Conservation (phyloP, 2,329 filamentous ascomycete genomes). For the Endothia cerciana region DNA sequence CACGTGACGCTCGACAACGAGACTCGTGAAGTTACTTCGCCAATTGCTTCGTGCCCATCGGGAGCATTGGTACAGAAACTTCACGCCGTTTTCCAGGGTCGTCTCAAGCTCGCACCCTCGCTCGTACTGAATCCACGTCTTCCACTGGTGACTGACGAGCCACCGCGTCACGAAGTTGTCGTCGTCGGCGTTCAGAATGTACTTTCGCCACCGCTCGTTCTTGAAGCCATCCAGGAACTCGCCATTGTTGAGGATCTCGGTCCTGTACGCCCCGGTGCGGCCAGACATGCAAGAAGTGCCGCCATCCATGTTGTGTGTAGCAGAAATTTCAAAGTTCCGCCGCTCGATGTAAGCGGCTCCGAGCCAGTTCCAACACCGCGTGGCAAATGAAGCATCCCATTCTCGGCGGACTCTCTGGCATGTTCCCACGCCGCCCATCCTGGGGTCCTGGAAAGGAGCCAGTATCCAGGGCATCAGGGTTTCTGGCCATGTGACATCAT, state of each 20-base stretch:
- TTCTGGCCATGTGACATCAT: constrained; percentile 90
- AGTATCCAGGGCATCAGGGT: constrained; percentile 90
- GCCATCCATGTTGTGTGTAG: constrained; percentile 91
- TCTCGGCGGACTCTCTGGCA: constrained; percentile 83
- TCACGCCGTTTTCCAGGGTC: constrained; percentile 84
- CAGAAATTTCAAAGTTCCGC: constrained; percentile 95
- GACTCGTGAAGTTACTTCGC: constrained; percentile 92
- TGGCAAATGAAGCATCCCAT: constrained; percentile 59
- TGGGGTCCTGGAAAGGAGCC: constrained; percentile 83
- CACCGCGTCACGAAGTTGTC: constrained; percentile 98
- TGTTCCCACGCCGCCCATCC: constrained; percentile 88
- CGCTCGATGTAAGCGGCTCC: constrained; percentile 91
- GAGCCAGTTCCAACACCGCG: constrained; percentile 82
- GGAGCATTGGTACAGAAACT: constrained; percentile 91
- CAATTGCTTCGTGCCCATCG: constrained; percentile 97
- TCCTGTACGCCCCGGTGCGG: constrained; percentile 88
- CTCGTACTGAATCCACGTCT: constrained; percentile 95
- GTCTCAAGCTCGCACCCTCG: constrained; percentile 89
- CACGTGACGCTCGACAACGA: constrained; percentile 81
- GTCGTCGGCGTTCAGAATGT: constrained; percentile 92
- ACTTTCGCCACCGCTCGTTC: constrained; percentile 86
- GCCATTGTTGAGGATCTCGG: constrained; percentile 82
- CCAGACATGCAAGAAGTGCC: constrained; percentile 97
- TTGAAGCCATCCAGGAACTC: constrained; percentile 89
- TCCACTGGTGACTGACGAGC: constrained; percentile 90